A percentile compares a stretch with the other conserved stretches of the same genome.
Evolutionary conservation across 148 eudicot species (phyloP).

Genomic region (Fagopyrum tataricum): DNA sequence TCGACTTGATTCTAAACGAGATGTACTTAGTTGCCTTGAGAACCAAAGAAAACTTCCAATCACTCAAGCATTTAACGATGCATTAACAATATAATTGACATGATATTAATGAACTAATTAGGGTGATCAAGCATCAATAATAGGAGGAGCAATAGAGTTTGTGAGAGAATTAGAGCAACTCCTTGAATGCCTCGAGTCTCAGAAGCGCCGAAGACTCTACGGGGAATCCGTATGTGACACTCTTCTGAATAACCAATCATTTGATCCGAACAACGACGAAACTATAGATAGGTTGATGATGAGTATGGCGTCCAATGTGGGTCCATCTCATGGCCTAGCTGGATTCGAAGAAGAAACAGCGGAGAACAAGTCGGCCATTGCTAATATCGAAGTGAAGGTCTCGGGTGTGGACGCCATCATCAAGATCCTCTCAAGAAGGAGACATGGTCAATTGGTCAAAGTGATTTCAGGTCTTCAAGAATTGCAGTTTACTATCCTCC

Average conservation of each 20-base stretch:
- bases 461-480: slow-evolving; percentile 6
- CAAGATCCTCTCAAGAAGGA: slow-evolving; percentile 4
- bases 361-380: not conserved
- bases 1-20: too few relatives aligned
- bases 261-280: slow-evolving; percentile 34
- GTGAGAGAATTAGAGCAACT: slow-evolving; percentile 19
- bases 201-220: slow-evolving; percentile 8
- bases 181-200: slow-evolving; percentile 15
- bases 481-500: slow-evolving; percentile 11
- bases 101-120: not conserved
- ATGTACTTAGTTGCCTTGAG: too few relatives aligned
- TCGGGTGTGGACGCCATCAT: not conserved
- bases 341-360: slow-evolving; percentile 28
- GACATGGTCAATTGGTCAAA: slow-evolving; percentile 8
- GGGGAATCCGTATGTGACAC: not conserved
- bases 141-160: slow-evolving; percentile 20
- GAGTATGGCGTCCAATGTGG: slow-evolving; percentile 28
- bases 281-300: slow-evolving; percentile 22
- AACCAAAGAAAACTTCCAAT: too few relatives aligned
- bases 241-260: not conserved
- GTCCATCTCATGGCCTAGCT: slow-evolving; percentile 23
- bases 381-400: slow-evolving; percentile 5
- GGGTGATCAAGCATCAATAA: slow-evolving; percentile 22
- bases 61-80: too few relatives aligned
- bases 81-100: not conserved